Evolutionary conservation across 257 asterid species (phyloP), one percentile per base, ranked within the genome.

Genomic region (Striga asiatica): DNA sequence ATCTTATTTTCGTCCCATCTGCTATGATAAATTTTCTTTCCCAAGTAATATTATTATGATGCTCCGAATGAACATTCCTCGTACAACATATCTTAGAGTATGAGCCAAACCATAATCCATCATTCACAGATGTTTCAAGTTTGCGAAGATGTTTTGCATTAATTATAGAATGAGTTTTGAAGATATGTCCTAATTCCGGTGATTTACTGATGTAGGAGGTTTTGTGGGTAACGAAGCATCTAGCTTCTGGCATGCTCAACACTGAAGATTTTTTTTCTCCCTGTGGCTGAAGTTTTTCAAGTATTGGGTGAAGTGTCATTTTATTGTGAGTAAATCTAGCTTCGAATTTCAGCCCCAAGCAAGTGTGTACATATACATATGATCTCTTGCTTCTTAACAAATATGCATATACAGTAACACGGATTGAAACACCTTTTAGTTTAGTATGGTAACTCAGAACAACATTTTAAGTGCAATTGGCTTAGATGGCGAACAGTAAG

Each of bases 241-340:
- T 42, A 29, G 66, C n/a, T 56, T 58, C 61, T 31, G 50, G 66
- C 32, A 25, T 25, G 52, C 59, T 56, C 62, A 12, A 52, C 32
- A 21, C 31, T 58, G 64, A 65, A 34, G 39, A 27, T 2, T 27
- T 25, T 13, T 14, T 10, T 10, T 3, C 4, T 5, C 16, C 31
- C 43, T 2, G 12, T 16, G 13, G 29, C 21, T 3, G 34, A n/a
- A 17, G 8, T 3, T 55, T 22, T 56, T 19, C 59, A 41, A 17
- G 25, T 34, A 45, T 18, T 14, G 19, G 20, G 42, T 7, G 20
- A 22, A 35, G 22, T 1, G 35, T 21, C 17, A 6, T 13, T 48
- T 32, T 5, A 23, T 20, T 12, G 27, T 38, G 21, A 8, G 22
- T 4, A 20, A 19, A n/a, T n/a, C 25, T 24, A 28, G 42, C 20